A percentile compares a stretch with the other conserved stretches of the same genome.
phyloP scores from a whole-genome alignment of 805 yeast species.

The Myxozyma nipponensis region DNA sequence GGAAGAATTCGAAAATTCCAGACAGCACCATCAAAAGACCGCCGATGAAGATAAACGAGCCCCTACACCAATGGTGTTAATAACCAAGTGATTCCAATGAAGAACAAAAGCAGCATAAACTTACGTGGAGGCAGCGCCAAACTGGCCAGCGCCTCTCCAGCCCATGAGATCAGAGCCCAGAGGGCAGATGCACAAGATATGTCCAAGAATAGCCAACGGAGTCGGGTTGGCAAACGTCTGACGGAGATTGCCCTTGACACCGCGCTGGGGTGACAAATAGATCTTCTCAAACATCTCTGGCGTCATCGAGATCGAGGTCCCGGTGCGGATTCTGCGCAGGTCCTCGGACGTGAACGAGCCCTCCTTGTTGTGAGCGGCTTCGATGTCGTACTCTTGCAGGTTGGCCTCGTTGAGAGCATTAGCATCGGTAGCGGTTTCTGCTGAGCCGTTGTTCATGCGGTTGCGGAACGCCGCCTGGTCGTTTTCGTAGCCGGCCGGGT shows the following conservation, averaged over 20 bases:
- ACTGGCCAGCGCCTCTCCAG: slow-evolving; percentile 12
- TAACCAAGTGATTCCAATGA: no score
- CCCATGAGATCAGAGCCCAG: slow-evolving; percentile 2
- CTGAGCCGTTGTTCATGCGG: no score
- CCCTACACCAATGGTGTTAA: background rate
- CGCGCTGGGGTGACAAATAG: slow-evolving; percentile 24
- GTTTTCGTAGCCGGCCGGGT: no score
- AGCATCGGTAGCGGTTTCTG: no score
- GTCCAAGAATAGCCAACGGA: slow-evolving; percentile 14
- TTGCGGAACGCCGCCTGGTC: no score
- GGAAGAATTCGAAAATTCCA: slow-evolving; percentile 9
- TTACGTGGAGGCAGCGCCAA: slow-evolving; percentile 9
- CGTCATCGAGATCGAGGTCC: slow-evolving; percentile 23
- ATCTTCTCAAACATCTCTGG: slow-evolving; percentile 29
- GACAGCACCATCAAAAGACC: slow-evolving; percentile 2
- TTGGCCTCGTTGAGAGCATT: no score
- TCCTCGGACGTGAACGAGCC: slow-evolving; percentile 6
- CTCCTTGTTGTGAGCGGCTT: slow-evolving; percentile 17
- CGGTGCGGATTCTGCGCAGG: slow-evolving; percentile 29
- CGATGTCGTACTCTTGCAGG: slow-evolving; percentile 8
- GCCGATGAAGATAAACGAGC: slow-evolving; percentile 1
- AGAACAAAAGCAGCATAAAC: background rate
- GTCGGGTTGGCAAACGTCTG: slow-evolving; percentile 29
- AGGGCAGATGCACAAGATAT: slow-evolving; percentile 1
- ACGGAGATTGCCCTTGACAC: slow-evolving; percentile 21